Conservation (phyloP, 1,139 yeast genomes). For the Yamadazyma siamensis region DNA sequence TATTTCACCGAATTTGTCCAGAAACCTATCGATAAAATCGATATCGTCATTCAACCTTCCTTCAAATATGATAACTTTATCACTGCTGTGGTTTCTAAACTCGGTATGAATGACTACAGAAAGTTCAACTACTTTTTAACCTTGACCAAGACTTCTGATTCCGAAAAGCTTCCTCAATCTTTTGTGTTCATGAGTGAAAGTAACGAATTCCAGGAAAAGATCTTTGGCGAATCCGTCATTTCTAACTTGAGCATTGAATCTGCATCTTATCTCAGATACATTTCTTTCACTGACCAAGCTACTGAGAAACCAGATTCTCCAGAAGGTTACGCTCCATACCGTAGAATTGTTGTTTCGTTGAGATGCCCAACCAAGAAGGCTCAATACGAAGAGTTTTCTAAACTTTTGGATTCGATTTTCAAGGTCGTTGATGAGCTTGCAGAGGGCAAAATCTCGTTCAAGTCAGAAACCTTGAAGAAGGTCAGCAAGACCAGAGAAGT, state of each 20-base stretch:
- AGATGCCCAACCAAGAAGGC: conserved; percentile 42
- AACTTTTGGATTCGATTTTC: conserved; percentile 51
- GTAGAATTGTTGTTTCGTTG: conserved; percentile 54
- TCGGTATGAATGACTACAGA: conserved; percentile 75
- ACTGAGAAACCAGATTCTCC: conserved; percentile 58
- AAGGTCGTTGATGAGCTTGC: conserved; percentile 52
- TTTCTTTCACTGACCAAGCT: conserved; percentile 85
- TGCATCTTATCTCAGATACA: conserved; percentile 50
- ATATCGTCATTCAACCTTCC: conserved; percentile 60
- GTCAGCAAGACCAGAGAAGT: conserved; percentile 70
- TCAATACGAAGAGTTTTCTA: conserved; percentile 46
- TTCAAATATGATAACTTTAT: conserved; percentile 64
- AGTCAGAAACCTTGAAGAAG: conserved; percentile 72
- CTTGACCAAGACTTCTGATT: conserved; percentile 76
- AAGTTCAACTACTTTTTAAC: conserved; percentile 77
- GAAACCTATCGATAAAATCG: conserved; percentile 59
- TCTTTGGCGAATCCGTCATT: conserved; percentile 49
- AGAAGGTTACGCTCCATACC: conserved; percentile 49
- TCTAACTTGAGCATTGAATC: conserved; percentile 47
- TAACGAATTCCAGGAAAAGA: conserved; percentile 70
- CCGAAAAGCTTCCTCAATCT: conserved; percentile 64
- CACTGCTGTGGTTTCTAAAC: conserved; percentile 81
- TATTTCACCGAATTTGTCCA: conserved; percentile 49
- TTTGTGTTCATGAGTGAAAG: conserved; percentile 90
- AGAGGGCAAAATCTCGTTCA: conserved; percentile 43